Conservation (phyloP, 179 eudicot genomes). For the Amaranthus tricolor region DNA sequence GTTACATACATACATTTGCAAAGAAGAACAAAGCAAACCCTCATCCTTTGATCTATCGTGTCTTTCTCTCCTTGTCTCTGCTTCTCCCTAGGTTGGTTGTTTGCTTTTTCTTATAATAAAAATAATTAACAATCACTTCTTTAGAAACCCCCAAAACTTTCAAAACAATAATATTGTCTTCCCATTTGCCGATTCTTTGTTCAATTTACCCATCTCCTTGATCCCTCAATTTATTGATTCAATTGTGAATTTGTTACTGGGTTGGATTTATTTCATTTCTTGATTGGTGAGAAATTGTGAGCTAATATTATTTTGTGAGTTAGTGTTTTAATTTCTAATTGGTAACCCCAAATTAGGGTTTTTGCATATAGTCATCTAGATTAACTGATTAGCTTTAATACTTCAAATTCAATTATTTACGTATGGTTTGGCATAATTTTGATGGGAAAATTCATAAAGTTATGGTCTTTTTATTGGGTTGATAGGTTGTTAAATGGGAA, state of each 20-base stretch:
- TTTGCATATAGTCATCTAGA: not conserved
- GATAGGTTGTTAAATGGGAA: not conserved
- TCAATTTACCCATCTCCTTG: not conserved
- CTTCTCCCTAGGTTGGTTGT: conserved; percentile 6
- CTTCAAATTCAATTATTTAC: not conserved
- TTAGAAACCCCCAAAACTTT: too few relatives aligned
- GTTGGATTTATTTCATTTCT: not conserved
- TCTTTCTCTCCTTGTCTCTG: too few relatives aligned
- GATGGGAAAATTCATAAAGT: not conserved
- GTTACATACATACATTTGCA: not conserved
- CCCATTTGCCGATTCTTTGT: not conserved
- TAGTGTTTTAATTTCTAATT: not conserved
- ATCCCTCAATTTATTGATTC: not conserved
- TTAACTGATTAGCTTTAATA: not conserved
- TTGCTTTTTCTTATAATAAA: too few relatives aligned
- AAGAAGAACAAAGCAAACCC: conserved; percentile 5
- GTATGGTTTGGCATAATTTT: not conserved
- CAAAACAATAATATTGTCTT: not conserved
- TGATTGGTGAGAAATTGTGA: not conserved
- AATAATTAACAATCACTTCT: too few relatives aligned
- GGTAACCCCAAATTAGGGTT: conserved; percentile 4
- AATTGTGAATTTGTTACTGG: not conserved
- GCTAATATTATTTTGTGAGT: not conserved
- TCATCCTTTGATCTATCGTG: not conserved
- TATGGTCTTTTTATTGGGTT: too few relatives aligned